phyloP scores from a whole-genome alignment of 2,329 filamentous ascomycete genomes.

The Colletotrichum costaricense region DNA sequence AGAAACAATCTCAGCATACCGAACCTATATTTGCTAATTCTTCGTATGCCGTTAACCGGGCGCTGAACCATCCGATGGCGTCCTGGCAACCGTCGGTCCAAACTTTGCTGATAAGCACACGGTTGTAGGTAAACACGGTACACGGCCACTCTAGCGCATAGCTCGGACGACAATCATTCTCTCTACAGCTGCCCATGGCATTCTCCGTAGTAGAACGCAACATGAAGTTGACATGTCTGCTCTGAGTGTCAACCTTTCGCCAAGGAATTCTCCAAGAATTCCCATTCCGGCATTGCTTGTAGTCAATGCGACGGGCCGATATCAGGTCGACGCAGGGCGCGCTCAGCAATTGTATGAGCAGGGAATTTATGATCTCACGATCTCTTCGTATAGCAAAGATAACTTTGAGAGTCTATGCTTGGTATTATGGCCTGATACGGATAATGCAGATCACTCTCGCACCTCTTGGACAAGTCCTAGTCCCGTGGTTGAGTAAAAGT shows the following conservation, averaged over 20 bases:
- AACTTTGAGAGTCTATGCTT: neutral
- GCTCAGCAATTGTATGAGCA: neutral
- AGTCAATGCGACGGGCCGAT: slow-evolving; percentile 5
- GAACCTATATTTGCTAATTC: neutral
- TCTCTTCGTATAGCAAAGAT: neutral
- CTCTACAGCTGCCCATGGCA: neutral
- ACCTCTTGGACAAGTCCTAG: neutral
- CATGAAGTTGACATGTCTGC: neutral
- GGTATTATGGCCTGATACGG: neutral
- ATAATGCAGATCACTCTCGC: neutral
- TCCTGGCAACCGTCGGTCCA: neutral
- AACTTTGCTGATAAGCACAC: neutral
- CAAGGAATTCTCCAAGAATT: neutral
- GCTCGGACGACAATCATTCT: slow-evolving; percentile 14
- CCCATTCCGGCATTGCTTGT: neutral
- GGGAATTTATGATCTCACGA: neutral
- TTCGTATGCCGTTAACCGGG: neutral
- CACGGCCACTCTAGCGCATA: slow-evolving; percentile 6
- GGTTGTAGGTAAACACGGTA: neutral
- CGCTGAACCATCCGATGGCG: neutral
- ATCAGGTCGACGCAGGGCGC: neutral
- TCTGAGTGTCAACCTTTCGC: neutral
- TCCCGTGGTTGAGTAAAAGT: neutral
- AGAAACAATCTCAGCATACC: neutral
- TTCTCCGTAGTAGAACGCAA: neutral